Base-by-base conservation (phyloP, 2,329 filamentous ascomycete species). In the Paecilomyces niveus region DNA sequence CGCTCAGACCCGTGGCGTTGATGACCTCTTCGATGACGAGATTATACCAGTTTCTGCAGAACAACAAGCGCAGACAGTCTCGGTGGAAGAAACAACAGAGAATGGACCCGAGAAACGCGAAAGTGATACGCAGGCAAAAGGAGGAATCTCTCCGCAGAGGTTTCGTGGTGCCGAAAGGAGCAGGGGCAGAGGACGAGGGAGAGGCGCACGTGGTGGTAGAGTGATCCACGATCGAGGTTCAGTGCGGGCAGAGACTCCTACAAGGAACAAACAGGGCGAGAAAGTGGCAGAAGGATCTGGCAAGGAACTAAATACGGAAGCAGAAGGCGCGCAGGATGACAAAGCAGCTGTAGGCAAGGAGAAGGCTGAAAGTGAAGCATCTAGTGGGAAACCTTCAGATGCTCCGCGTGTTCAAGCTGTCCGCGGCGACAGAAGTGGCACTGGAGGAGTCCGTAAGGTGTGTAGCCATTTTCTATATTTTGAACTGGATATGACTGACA, bases 351-450 rank as follows among this genome's bases (percentile, higher is more conserved):
- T 56, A 45, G 59, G 51, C 11, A 39, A 58, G 53, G 51, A 59
- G 45, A 24, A 61, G 10, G 56, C 58, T 33, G 59, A 63, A 10
- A 64, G 65, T 7, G 65, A 68, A 31, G 50, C 61, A 5, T 53
- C 62, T 4, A 62, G 63, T 13, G n/a, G 57, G 15, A 58, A 63
- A 22, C 53, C 55, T 18, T 54, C 63, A 22, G 51, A 32, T 49
- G 32, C 54, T 4, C 67, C 64, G 56, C 73, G 69, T 51, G 68
- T 73, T 24, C 75, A 75, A 6, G 80, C 82, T 45, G 82, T 84
- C 9, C 75, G 81, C 8, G 82, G 81, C 18, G 82, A 84, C 63
- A 75, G 82, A 53, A 81, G 79, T 62, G 75, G 75, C 10, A 84
- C 82, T 0, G 82, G 82, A 7, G 81, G 81, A 0, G 61, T 81